Base-by-base conservation (phyloP, 805 yeast genomes). In the Hanseniaspora thailandica region DNA sequence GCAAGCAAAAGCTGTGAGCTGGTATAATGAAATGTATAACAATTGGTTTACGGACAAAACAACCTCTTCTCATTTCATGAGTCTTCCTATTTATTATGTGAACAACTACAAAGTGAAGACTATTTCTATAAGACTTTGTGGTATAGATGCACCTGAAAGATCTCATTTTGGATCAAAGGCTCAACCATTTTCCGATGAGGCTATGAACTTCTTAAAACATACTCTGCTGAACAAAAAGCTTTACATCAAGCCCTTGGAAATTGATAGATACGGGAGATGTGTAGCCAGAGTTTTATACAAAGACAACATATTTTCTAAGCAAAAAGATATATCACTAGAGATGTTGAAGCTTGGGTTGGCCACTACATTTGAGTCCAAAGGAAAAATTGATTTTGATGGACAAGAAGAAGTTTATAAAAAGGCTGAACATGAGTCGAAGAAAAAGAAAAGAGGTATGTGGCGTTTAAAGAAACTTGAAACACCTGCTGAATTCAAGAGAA, bases 71-170 rank as follows among this genome's bases (percentile, higher is more conserved):
- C 57, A 62, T 45, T 65, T 61, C 47, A 53, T 64, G 58, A 55
- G 56, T 33, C 51, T 67, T 35, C 57, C 57, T 3, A 62, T 62
- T 1, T 60, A 61, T 2, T 61, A 57, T 43, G 64, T 60, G 51
- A 66, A 65, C 28, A 66, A 61, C 52, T 56, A 68, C 35, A 64
- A 57, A 26, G 49, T 64, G 10, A 62, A 66, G 58, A 93, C 98
- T 0, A 70, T 93, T 35, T 81, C 83, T 66, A 77, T 93, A 4
- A 73, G 98, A 46, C 69, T 93, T 20, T 84, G 93, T 66, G 98
- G 97, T 0, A 82, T 90, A 15, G 98, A 93, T 72, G 98, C 98
- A 0, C 98, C 98, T 1, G 98, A 93, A 63, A 71, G 94, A 41
- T 77, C 95, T 1, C 97, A 93, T 70, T 93, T 86, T 66, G 98